Conservation (phyloP, 2,329 filamentous ascomycete genomes). For the Chrysoporthe austroafricana region DNA sequence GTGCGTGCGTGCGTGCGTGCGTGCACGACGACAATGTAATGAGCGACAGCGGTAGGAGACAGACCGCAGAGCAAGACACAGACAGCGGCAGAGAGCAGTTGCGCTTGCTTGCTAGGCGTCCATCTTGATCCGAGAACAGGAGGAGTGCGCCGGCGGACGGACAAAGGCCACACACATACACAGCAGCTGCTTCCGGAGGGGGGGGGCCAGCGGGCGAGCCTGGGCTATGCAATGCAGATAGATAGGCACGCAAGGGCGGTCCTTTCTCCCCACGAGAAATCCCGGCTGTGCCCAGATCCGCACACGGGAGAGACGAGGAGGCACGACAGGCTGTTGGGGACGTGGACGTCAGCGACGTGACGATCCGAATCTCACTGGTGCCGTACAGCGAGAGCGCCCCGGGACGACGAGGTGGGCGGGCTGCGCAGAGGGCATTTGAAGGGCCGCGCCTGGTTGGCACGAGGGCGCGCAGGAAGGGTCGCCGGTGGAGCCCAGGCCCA, state of each 20-base stretch:
- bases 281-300: conserved; percentile 9
- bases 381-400: conserved; percentile 7
- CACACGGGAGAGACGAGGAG: conserved; percentile 13
- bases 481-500: conserved; percentile 1
- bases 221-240: not conserved
- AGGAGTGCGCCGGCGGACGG: not conserved
- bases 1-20: too few species aligned
- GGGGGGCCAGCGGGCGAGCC: not conserved
- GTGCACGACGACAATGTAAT: not conserved
- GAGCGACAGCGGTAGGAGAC: conserved; percentile 20
- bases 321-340: conserved; percentile 6
- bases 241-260: not conserved
- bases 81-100: conserved; percentile 2
- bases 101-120: conserved; percentile 22
- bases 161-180: not conserved
- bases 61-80: conserved; percentile 12
- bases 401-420: conserved; percentile 12
- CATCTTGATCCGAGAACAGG: conserved; percentile 16
- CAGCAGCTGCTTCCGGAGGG: not conserved
- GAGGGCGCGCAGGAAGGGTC: not conserved
- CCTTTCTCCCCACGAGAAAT: not conserved
- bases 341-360: conserved; percentile 14
- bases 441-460: not conserved
- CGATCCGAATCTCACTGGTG: conserved; percentile 26
- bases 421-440: conserved; percentile 1